phyloP scores from a whole-genome alignment of 129 eudicot species.

The Chrysanthemum lavandulifolium region DNA sequence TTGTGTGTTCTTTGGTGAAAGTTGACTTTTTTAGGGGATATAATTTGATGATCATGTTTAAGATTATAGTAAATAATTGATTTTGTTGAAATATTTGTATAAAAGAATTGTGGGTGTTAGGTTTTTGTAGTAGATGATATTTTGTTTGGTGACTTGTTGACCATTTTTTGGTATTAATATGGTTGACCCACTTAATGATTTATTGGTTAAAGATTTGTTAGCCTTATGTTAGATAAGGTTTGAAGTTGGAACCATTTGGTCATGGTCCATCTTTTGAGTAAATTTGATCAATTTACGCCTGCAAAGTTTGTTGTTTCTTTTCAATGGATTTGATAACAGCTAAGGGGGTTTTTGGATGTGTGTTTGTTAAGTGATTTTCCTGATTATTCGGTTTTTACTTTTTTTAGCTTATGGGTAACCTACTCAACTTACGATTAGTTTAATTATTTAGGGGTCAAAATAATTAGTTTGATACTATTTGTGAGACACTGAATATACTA shows the following conservation, averaged over 20 bases:
- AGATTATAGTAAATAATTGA: conserved; percentile 16
- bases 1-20: conserved; percentile 8
- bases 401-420: too few relatives aligned
- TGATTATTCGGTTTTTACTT: neutral
- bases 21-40: conserved; percentile 4
- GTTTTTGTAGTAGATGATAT: conserved; percentile 10
- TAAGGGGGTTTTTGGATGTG: conserved; percentile 11
- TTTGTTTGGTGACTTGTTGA: conserved; percentile 13
- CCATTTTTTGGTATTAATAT: neutral
- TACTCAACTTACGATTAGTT: too few relatives aligned
- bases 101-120: neutral
- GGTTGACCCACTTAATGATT: conserved; percentile 14
- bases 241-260: neutral
- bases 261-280: neutral
- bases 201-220: conserved; percentile 9
- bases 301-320: neutral
- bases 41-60: neutral
- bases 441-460: too few relatives aligned
- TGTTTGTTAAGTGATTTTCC: neutral
- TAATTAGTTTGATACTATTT: neutral
- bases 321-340: conserved; percentile 1
- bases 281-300: neutral
- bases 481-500: neutral
- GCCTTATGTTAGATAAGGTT: neutral
- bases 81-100: neutral